phyloP scores from a whole-genome alignment of 1,284 basidiomycete genomes.

The Rhodotorula sp. region DNA sequence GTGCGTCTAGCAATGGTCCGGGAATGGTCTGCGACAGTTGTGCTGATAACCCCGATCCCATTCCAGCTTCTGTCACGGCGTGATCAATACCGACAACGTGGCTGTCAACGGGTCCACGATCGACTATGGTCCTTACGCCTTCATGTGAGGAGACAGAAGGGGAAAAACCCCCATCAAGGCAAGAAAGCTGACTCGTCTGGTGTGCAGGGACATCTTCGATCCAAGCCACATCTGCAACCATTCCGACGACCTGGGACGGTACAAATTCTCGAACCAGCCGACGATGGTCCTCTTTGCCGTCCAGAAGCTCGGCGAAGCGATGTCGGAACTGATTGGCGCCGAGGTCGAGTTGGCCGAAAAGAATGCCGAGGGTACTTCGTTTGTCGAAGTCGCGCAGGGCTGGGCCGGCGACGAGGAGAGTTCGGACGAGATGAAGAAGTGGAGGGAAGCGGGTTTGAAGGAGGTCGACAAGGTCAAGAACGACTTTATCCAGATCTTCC shows the following conservation, averaged over 20 bases:
- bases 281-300: conserved; percentile 67
- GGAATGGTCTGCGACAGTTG: neutral
- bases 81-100: conserved; percentile 47
- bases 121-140: conserved; percentile 89
- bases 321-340: conserved; percentile 77
- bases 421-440: conserved; percentile 15
- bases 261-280: conserved; percentile 65
- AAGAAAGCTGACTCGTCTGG: too few species aligned
- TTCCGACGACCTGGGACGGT: conserved; percentile 78
- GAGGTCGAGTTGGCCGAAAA: conserved; percentile 55
- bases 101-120: conserved; percentile 86
- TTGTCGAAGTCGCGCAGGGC: conserved; percentile 20
- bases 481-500: conserved; percentile 29
- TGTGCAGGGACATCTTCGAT: conserved; percentile 53
- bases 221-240: conserved; percentile 88
- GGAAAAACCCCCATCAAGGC: too few species aligned
- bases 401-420: conserved; percentile 28
- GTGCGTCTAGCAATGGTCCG: conserved; percentile 33
- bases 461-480: conserved; percentile 27
- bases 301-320: conserved; percentile 66
- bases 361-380: neutral
- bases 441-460: conserved; percentile 17
- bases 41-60: neutral
- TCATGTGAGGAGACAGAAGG: conserved; percentile 60
- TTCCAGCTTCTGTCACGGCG: conserved; percentile 31